Conservation (phyloP, 177 flowering plant species). For the Vitis hybrid region DNA sequence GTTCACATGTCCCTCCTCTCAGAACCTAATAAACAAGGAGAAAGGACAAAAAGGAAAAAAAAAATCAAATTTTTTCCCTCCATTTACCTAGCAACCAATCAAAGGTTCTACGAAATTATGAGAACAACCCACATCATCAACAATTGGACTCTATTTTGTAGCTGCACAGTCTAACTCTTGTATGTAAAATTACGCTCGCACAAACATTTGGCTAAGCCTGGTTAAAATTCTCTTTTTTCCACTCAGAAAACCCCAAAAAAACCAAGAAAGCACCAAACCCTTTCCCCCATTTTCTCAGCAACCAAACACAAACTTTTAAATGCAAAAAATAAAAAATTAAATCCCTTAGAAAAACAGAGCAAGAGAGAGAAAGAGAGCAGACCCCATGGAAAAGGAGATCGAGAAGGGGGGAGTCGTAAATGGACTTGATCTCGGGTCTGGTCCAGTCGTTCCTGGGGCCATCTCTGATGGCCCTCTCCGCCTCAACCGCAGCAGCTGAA, state of each 20-base stretch:
- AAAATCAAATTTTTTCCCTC: too few species aligned
- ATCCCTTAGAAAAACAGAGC: not conserved
- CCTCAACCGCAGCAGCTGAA: conserved; percentile 77
- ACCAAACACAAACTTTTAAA: not conserved
- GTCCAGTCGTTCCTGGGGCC: conserved; percentile 87
- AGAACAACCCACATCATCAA: too few species aligned
- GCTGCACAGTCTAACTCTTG: not conserved
- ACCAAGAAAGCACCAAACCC: not conserved
- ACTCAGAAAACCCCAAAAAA: not conserved
- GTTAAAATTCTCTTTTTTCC: not conserved
- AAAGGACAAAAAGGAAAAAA: too few species aligned
- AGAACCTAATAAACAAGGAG: too few species aligned
- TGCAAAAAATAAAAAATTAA: not conserved
- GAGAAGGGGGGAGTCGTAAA: conserved; percentile 91
- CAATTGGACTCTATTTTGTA: too few species aligned
- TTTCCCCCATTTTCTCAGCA: not conserved
- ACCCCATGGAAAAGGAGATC: conserved; percentile 99
- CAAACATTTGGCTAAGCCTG: not conserved
- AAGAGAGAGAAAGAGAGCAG: conserved; percentile 18
- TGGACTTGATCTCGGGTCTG: conserved; percentile 56
- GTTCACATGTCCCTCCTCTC: too few species aligned
- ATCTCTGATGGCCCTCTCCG: conserved; percentile 66
- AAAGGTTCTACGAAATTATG: too few species aligned
- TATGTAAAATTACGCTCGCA: not conserved
- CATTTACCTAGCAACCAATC: too few species aligned